Conservation (phyloP, 352 stramenopile species). For the Pythium sukuiense region DNA sequence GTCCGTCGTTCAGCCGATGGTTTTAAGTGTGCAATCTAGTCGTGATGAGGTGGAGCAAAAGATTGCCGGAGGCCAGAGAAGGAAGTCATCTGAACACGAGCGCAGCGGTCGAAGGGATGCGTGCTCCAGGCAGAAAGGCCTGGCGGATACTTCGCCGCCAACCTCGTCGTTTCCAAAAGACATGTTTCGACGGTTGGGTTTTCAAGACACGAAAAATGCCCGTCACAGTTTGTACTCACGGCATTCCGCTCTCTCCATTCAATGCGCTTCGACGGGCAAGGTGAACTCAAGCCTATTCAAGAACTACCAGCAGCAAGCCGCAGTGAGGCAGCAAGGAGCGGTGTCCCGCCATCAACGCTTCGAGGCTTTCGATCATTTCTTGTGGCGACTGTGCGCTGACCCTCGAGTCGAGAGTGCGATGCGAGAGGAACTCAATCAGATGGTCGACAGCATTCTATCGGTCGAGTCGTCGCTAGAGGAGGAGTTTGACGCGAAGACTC, state of each 20-base stretch:
- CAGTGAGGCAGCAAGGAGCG: not conserved
- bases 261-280: slow-evolving; percentile 5
- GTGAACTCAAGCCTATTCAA: slow-evolving; percentile 6
- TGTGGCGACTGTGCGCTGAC: slow-evolving; percentile 42
- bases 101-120: not conserved
- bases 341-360: slow-evolving; percentile 36
- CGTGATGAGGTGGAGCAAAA: not conserved
- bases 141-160: not conserved
- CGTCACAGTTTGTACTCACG: slow-evolving; percentile 11
- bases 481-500: slow-evolving; percentile 46
- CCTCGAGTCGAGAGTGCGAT: slow-evolving; percentile 44
- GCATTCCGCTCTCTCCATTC: slow-evolving; percentile 3
- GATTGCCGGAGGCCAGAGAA: not conserved
- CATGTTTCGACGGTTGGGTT: not conserved
- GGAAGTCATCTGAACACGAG: not conserved
- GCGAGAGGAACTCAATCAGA: slow-evolving; percentile 68
- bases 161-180: not conserved
- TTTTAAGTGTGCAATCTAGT: not conserved
- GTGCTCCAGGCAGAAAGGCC: not conserved
- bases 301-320: slow-evolving; percentile 16
- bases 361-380: slow-evolving; percentile 47
- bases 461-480: slow-evolving; percentile 47
- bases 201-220: not conserved
- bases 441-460: slow-evolving; percentile 65
- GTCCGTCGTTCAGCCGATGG: slow-evolving; percentile 17